Evolutionary conservation across 2,329 filamentous ascomycete species (phyloP), one percentile per base, ranked within the genome.

Genomic region (Tetracladium maxilliforme): DNA sequence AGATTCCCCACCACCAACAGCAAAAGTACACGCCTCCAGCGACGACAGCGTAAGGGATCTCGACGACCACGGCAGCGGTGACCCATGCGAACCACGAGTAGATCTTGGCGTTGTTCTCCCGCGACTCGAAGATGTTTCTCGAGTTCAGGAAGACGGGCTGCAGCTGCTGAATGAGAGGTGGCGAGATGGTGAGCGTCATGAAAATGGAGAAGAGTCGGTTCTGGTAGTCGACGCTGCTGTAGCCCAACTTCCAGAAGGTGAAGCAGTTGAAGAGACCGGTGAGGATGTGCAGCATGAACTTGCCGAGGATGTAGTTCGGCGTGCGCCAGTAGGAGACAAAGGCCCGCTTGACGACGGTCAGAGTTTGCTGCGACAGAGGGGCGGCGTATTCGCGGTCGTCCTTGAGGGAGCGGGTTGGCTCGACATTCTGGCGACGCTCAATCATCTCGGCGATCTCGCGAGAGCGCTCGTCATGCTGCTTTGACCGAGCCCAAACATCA

Each of bases 61-160:
- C 79, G 10, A 66, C 71, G 1, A 81, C 36, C 5, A 83, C 62
- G 2, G 65, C 62, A 0, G 66, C 73, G 3, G 69, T 71, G 0
- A 68, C 64, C 48, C 78, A 81, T 0, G 77, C 74, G 10, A 65
- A 49, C 78, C 79, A 84, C 3, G 68, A 73, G 49, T 87, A 90
- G 14, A 83, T 82, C 45, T 83, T 83, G 10, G 75, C 69, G n/a
- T 68, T 79, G 24, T 71, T 64, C 45, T 90, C 81, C 5, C 81
- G 64, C 3, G 64, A 69, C 43, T 76, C 54, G 50, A 80, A 90
- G 14, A 87, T 58, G 16, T 65, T 58, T 4, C 77, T 62, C 22
- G 70, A 65, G 30, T 65, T 55, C 25, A 83, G 52, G 42, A 77
- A 84, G 5, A 68, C 65, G 1, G 80, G 80, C 40, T 86, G 76